Conservation (phyloP, 345 rosid genomes). For the Populus simonii region DNA sequence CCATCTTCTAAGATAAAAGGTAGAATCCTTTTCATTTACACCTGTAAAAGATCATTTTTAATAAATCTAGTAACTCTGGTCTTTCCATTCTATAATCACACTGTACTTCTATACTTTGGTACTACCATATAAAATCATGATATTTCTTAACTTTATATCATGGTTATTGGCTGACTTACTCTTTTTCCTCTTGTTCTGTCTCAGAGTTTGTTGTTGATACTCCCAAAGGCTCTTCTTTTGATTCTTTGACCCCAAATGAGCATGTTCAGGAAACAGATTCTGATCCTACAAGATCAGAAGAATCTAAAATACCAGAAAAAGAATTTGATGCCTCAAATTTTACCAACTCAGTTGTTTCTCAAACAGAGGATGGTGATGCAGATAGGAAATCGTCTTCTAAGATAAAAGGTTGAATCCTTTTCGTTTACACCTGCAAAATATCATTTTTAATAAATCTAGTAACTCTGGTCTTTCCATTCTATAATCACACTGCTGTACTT, state of each 20-base stretch:
- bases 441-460: background rate
- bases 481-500: conserved; percentile 1
- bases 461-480: background rate
- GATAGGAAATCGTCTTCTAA: conserved; percentile 20
- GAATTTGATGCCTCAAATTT: conserved; percentile 21
- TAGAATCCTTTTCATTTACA: conserved; percentile 10
- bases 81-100: background rate
- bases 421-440: background rate
- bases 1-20: conserved; percentile 38
- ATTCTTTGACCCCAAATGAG: conserved; percentile 20
- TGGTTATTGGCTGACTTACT: background rate
- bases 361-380: conserved; percentile 16
- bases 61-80: background rate
- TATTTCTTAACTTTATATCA: background rate
- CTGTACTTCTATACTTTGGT: background rate
- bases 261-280: conserved; percentile 22
- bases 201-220: conserved; percentile 18
- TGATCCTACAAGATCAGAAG: conserved; percentile 22
- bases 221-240: conserved; percentile 13
- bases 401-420: conserved; percentile 31
- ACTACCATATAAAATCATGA: background rate
- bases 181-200: background rate
- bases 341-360: conserved; percentile 14
- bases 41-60: background rate
- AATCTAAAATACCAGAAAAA: conserved; percentile 3